These are phyloP conservation scores for Pichia sp. DNA, from an alignment of 1,139 yeast genomes.

Conservation along the genomic window DNA sequence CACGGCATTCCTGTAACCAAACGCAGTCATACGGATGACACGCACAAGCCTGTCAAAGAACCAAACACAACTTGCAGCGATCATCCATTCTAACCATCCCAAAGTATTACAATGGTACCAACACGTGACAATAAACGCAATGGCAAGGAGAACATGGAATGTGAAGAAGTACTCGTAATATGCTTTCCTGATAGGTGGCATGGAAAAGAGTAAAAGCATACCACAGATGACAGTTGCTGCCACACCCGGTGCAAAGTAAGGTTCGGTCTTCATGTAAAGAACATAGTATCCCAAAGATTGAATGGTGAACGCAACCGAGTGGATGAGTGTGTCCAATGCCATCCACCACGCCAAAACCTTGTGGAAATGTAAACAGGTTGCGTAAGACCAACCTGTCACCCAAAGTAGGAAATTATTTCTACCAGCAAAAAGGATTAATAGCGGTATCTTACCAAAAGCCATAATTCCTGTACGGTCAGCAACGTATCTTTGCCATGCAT, in stretches of 20 bases:
- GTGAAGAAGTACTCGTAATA: slow-evolving; percentile 38
- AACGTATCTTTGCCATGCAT: slow-evolving; percentile 42
- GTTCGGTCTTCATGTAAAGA: slow-evolving; percentile 21
- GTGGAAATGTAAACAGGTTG: slow-evolving; percentile 51
- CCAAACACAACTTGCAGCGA: slow-evolving; percentile 34
- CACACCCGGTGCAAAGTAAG: slow-evolving; percentile 32
- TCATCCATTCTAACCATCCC: slow-evolving; percentile 41
- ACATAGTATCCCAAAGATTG: slow-evolving; percentile 8
- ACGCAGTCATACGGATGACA: slow-evolving; percentile 28
- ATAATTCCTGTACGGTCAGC: slow-evolving; percentile 45
- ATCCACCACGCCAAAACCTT: slow-evolving; percentile 50
- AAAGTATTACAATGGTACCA: slow-evolving; percentile 33
- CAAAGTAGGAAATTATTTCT: slow-evolving; percentile 53
- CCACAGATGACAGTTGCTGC: slow-evolving; percentile 32
- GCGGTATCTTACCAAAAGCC: slow-evolving; percentile 38
- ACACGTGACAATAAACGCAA: slow-evolving; percentile 32
- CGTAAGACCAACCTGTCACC: slow-evolving; percentile 54
- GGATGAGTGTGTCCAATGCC: slow-evolving; percentile 25
- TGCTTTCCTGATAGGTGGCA: slow-evolving; percentile 38
- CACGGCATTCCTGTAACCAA: slow-evolving; percentile 31
- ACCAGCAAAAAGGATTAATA: slow-evolving; percentile 49
- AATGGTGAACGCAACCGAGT: slow-evolving; percentile 20
- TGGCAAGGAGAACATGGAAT: slow-evolving; percentile 31
- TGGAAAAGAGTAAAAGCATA: slow-evolving; percentile 38
- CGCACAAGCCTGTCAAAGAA: slow-evolving; percentile 33